Evolutionary conservation across 495 filamentous ascomycete genomes (phyloP), one percentile per base, ranked within the genome.

Genomic region (Rusavskia elegans): DNA sequence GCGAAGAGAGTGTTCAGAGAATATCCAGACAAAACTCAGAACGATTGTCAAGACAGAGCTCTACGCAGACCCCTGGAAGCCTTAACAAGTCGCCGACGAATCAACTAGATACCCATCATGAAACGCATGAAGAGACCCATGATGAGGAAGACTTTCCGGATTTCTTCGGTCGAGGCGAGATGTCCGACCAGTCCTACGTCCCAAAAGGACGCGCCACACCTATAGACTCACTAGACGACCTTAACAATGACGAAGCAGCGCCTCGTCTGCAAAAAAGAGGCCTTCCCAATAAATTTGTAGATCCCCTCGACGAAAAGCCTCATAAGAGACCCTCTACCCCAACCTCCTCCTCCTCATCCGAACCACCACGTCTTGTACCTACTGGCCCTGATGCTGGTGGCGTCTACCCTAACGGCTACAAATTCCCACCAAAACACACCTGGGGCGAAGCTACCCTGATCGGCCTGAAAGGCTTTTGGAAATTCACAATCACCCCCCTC

Each of bases 381-480:
- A 27, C 10, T 3, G 61, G 60, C 13, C 61, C 61, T 4, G 49
- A 63, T 40, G 60, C 49, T 32, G 55, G 59, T n/a, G 61, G 58
- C 35, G 48, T 64, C 50, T 66, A 70, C 53, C 54, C 72, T 30
- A 85, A 83, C 52, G 80, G 81, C 58, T 85, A 87, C 63, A 74
- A 83, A 54, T 82, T 82, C 54, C 82, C 82, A 2, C 81, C 83
- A 5, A 79, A 80, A 56, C 74, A 83, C 53, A 70, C 77, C 14
- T 80, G 76, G 69, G 68, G 59, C 10, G 63, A 71, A 50, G 63
- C 70, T 11, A 74, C 71, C 3, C 51, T 64, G n/a, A 80, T 84
- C 51, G 69, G 70, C 35, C 67, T 81, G 1, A 71, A 69, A 56
- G 61, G 50, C 37, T 60, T 63, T 53, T 68, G 77, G 65, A 69